phyloP scores from a whole-genome alignment of 2,329 filamentous ascomycete genomes.

The Fusarium irregulare region DNA sequence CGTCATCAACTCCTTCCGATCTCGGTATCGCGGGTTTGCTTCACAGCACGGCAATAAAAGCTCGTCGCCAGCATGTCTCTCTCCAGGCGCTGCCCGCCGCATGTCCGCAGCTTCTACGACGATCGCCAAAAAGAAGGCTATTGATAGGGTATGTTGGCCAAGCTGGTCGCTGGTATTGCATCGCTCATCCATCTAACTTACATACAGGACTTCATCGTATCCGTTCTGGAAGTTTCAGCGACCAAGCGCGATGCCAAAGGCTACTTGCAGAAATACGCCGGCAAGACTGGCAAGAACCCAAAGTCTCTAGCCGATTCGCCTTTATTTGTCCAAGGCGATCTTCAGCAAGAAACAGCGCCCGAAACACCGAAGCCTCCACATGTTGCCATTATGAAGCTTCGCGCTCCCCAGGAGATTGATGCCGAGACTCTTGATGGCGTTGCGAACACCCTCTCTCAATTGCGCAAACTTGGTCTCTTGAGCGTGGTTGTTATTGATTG shows the following conservation, averaged over 20 bases:
- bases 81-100: conserved; percentile 39
- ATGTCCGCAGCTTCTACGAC: conserved; percentile 48
- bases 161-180: background rate
- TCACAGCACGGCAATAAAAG: conserved; percentile 23
- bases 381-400: conserved; percentile 87
- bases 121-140: conserved; percentile 48
- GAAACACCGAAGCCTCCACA: conserved; percentile 56
- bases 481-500: conserved; percentile 88
- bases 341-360: conserved; percentile 16
- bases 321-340: conserved; percentile 53
- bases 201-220: conserved; percentile 82
- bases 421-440: conserved; percentile 78
- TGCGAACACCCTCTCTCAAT: conserved; percentile 84
- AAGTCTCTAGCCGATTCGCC: conserved; percentile 42
- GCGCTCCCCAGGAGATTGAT: conserved; percentile 76
- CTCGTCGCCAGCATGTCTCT: conserved; percentile 20
- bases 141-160: conserved; percentile 48
- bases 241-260: conserved; percentile 93
- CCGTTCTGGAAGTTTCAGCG: conserved; percentile 86
- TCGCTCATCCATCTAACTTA: conserved; percentile 19
- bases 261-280: conserved; percentile 86
- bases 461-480: conserved; percentile 82
- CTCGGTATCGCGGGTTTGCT: conserved; percentile 25
- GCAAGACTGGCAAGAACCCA: conserved; percentile 48
- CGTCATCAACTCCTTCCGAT: conserved; percentile 14